A percentile compares a stretch with the other conserved stretches of the same genome.
Conservation (phyloP, 2,329 filamentous ascomycete species). For the Monosporascus sp. region DNA sequence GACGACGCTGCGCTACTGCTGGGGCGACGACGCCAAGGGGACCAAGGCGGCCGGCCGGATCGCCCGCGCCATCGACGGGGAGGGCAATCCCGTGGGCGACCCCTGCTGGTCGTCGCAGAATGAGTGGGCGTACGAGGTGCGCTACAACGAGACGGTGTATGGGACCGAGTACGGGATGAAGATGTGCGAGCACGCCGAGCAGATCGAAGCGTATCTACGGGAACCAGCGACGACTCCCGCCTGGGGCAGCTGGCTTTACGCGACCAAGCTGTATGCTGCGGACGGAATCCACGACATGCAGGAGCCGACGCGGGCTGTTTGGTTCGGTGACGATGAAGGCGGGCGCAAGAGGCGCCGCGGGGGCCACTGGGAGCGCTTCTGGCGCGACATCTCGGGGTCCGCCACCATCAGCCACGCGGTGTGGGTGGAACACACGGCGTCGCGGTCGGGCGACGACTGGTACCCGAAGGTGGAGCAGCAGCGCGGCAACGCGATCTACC, state of each 20-base stretch:
- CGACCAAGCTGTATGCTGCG: constrained; percentile 9
- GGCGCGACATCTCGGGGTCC: constrained; percentile 17
- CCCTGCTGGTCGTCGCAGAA: constrained; percentile 18
- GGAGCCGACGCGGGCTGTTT: constrained; percentile 17
- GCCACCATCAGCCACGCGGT: constrained; percentile 14
- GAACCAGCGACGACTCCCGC: constrained; percentile 11
- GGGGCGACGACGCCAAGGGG: constrained; percentile 2
- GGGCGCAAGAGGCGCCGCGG: not conserved
- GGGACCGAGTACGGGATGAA: constrained; percentile 17
- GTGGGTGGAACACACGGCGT: constrained; percentile 16
- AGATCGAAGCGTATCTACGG: not conserved
- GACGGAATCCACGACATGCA: constrained; percentile 16
- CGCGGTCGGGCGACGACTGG: constrained; percentile 10
- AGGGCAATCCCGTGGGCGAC: constrained; percentile 10
- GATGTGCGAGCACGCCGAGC: constrained; percentile 6
- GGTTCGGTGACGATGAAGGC: constrained; percentile 10
- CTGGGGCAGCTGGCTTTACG: constrained; percentile 17
- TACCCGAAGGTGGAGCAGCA: constrained; percentile 11
- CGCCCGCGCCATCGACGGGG: constrained; percentile 7
- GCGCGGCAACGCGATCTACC: constrained; percentile 14
- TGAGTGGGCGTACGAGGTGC: constrained; percentile 9
- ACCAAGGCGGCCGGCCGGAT: constrained; percentile 10
- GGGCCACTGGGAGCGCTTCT: constrained; percentile 20
- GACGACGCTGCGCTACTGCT: constrained; percentile 9
- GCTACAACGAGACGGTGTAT: constrained; percentile 14